Conservation (phyloP, 495 filamentous ascomycete species). For the Hypomontagnella monticulosa region DNA sequence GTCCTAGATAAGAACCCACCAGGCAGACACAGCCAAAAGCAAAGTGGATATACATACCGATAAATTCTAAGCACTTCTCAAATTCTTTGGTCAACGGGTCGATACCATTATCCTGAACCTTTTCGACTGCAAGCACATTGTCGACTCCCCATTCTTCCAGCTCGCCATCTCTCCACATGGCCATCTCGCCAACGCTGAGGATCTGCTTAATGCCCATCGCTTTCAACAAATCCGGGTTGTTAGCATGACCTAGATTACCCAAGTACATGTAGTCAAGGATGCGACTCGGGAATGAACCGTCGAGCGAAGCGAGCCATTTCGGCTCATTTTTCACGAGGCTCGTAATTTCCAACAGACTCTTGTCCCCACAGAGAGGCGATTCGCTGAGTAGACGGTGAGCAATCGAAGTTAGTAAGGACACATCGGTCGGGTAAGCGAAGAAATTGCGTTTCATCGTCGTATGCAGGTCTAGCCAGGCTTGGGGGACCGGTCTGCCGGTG, state of each 20-base stretch:
- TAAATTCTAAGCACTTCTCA: conserved; percentile 86
- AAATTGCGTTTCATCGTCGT: conserved; percentile 86
- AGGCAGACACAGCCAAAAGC: not conserved
- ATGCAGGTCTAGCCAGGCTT: conserved; percentile 89
- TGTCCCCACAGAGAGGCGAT: conserved; percentile 53
- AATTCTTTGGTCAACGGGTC: conserved; percentile 91
- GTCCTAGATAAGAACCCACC: not conserved
- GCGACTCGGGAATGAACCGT: conserved; percentile 89
- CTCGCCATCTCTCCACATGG: conserved; percentile 78
- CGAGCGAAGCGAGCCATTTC: conserved; percentile 82
- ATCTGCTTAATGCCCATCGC: conserved; percentile 86
- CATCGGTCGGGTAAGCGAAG: conserved; percentile 93
- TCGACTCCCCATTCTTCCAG: conserved; percentile 73
- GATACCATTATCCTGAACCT: conserved; percentile 96
- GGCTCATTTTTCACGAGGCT: conserved; percentile 64
- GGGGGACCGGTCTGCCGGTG: conserved; percentile 78
- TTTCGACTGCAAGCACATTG: conserved; percentile 79
- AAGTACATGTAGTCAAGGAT: conserved; percentile 96
- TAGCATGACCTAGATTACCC: conserved; percentile 90
- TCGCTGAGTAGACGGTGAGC: conserved; percentile 73
- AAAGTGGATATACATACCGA: conserved; percentile 68
- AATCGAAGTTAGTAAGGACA: conserved; percentile 77
- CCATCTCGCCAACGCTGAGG: conserved; percentile 91
- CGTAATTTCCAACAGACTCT: conserved; percentile 56
- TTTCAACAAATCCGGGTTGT: conserved; percentile 84